Evolutionary conservation across 2,329 filamentous ascomycete species (phyloP), one percentile per base, ranked within the genome.

Genomic region (Trichoderma gracile): DNA sequence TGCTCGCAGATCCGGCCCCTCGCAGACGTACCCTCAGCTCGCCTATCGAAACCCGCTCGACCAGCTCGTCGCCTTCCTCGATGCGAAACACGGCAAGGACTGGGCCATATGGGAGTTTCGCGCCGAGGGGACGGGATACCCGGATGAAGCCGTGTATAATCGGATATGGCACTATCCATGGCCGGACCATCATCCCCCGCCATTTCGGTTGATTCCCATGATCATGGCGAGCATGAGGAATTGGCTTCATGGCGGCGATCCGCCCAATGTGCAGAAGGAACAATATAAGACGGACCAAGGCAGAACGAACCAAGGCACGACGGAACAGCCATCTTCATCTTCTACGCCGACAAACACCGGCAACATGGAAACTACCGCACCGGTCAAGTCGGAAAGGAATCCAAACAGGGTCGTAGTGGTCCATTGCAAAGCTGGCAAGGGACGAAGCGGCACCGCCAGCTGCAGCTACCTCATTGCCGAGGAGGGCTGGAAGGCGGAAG

Each of bases 31-130:
- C 73, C 94, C 95, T 0, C 89, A 96, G 75, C 88, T 90, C 68
- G 93, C 92, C 66, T 99, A 98, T 78, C 91, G 95, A 73, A 99
- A 97, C 74, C 94, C 94, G 0, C 88, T 97, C 56, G 89, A 96
- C 73, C 86, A 89, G 45, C 86, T 99, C 23, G 92, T 98, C 66
- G 85, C 86, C 68, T 99, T 94, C 75, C 88, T 99, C 67, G 92
- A 98, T 77, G 80, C 84, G 50, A 92, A 93, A 72, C 95, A 99
- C 77, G 89, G 85, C 30, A 79, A 87, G 27, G 81, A 95, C 68
- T 99, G 95, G 95, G 88, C 90, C 3, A 97, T 99, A 72, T 99
- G 94, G 92, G 95, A 99, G 78, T 99, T 99, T 71, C 89, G 95
- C 52, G 95, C 93, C 42, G 95, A 99, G 76, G 95, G 95, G 5